Evolutionary conservation across 2,329 filamentous ascomycete species (phyloP), one percentile per base, ranked within the genome.

Genomic region (Talaromyces verruculosus): DNA sequence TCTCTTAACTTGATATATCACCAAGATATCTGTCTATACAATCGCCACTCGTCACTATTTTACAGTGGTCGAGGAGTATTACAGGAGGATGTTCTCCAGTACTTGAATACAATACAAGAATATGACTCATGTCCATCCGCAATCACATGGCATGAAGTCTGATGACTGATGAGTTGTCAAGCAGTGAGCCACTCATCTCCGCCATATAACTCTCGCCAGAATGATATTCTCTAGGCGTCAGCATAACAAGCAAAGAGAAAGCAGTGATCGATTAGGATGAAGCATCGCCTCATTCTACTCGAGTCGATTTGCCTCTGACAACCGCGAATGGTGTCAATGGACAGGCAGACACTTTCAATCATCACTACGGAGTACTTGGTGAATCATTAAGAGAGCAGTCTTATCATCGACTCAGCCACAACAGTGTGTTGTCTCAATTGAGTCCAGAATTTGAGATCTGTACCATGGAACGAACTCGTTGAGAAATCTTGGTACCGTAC

Each of bases 101-200:
- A 57, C 53, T 11, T 25, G 30, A 25, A 13, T 57, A 25, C 5
- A 22, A 25, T 22, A 45, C 53, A n/a, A 7, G 25, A 11, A 19
- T 28, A n/a, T 19, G 57, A 37, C 22, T 60, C 57, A 43, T 15
- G 39, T n/a, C 11, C 22, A 17, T 25, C 5, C n/a, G 8, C 57
- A 43, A 45, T 60, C 57, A 60, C 37, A 60, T 60, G 57, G 57
- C 57, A 43, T 28, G 22, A 22, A 60, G 57, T 45, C 57, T 41
- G 37, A 43, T 59, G 57, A 60, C 57, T 19, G 57, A 60, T 45
- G 37, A 43, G 57, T 45, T 60, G 57, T 60, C 57, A 60, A 22
- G 39, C 22, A 28, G 17, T 60, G 35, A 37, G 28, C 57, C 57
- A 25, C 37, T 41, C 11, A 43, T 3, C 37, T 30, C 7, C 35